A percentile compares a stretch with the other conserved stretches of the same genome.
Evolutionary conservation across 1,139 yeast species (phyloP).

Genomic region (Kodamaea suecica): DNA sequence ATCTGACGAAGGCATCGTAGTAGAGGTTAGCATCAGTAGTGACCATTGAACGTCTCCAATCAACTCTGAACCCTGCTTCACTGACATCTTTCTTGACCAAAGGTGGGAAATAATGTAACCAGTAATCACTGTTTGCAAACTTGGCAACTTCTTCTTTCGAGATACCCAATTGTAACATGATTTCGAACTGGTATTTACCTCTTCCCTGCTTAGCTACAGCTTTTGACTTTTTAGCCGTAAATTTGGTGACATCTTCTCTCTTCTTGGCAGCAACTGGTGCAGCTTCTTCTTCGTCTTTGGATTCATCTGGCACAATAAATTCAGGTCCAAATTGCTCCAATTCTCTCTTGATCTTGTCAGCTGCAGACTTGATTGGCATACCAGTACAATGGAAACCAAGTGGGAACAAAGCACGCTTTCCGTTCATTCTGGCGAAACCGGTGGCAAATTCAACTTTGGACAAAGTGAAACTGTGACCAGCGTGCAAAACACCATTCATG

Average conservation of each 20-base stretch:
- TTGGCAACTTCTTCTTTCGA: conserved; percentile 75
- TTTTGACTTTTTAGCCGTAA: conserved; percentile 87
- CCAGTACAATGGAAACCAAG: conserved; percentile 99
- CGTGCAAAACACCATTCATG: conserved; percentile 98
- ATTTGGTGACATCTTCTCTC: conserved; percentile 81
- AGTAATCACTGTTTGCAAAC: conserved; percentile 85
- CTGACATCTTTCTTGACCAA: conserved; percentile 79
- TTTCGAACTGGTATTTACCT: conserved; percentile 92
- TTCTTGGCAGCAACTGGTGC: conserved; percentile 34
- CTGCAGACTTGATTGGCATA: conserved; percentile 97
- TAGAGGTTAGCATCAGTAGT: conserved; percentile 95
- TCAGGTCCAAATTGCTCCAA: conserved; percentile 85
- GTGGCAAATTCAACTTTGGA: conserved; percentile 92
- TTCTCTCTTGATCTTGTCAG: conserved; percentile 93
- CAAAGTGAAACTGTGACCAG: conserved; percentile 94
- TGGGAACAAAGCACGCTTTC: conserved; percentile 90
- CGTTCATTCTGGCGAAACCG: conserved; percentile 94
- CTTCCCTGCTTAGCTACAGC: conserved; percentile 92
- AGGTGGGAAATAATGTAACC: conserved; percentile 93
- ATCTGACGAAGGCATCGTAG: conserved; percentile 91
- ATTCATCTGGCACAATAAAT: conserved; percentile 65
- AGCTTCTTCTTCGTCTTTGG: conserved; percentile 51
- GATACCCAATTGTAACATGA: conserved; percentile 91
- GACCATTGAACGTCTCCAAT: conserved; percentile 96
- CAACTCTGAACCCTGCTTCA: conserved; percentile 87